Evolutionary conservation across 2,329 filamentous ascomycete species (phyloP), one percentile per base, ranked within the genome.

Genomic region (Cercospora canescens): DNA sequence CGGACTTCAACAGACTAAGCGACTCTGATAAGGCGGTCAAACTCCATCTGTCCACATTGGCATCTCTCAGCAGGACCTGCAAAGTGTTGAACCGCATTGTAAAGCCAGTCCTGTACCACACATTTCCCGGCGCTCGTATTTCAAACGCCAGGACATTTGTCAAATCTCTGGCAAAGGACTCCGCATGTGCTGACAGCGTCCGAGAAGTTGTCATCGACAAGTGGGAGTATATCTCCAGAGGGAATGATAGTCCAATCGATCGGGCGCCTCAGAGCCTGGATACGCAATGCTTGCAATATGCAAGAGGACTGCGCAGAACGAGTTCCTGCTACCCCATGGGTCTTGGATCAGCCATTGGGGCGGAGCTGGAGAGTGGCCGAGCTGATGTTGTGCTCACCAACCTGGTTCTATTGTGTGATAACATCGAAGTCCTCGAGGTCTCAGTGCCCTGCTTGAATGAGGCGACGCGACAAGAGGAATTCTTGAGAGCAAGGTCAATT

Each of bases 251-350:
- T 30, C 30, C 60, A 12, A 30, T 66, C 28, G 64, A 63, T 37
- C 64, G 60, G 18, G 61, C 60, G 11, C 39, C 57, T n/a, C 39
- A 63, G 35, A 60, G 52, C 16, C 60, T 66, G n/a, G 60, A 66
- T 21, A 30, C 56, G 7, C 60, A 63, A 34, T 66, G 64, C 18
- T 28, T 60, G 6, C 64, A 63, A 21, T 66, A 66, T 56, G 64
- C 50, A 30, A 32, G 24, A 48, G 60, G 57, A 18, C 18, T 63
- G 56, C 39, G 60, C 28, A 63, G 35, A 37, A 21, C 37, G 26
- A 56, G 34, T 21, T 66, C 64, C 21, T 63, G 64, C 60, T 66
- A 66, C 54, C 64, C 64, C 26, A 48, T 60, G 21, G 60, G 60
- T 7, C 35, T 66, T 32, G 60, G 60, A 21, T 66, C 64, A 18